Base-by-base conservation (phyloP, 768 basidiomycete species). In the Paxillus ammoniavirescens region DNA sequence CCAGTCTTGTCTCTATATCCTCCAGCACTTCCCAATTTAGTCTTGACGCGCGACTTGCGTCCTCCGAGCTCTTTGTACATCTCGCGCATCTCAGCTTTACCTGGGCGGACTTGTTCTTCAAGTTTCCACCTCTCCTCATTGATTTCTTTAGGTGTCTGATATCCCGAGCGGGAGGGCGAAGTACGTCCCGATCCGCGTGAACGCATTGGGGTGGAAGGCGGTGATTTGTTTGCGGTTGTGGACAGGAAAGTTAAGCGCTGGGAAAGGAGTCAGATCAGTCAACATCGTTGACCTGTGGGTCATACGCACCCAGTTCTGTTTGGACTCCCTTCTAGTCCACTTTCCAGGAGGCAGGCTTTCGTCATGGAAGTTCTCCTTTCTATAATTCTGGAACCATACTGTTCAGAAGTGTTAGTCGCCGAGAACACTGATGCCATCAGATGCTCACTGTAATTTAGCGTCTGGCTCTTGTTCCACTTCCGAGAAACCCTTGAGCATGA, bases 361-460 rank as follows among this genome's bases (percentile, higher is more conserved):
- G 56, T 92, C 89, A 42, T 91, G 86, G 59, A 97, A 91, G 60
- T 88, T 85, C 56, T 93, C 90, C 59, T 87, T 90, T 50, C 94
- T 77, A 67, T 92, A 93, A 59, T 90, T 87, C 59, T 91, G 89
- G 74, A 95, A 97, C 94, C 94, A 97, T 9, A 96, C 94, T 97
- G 12, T 61, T 35, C 35, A 18, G 13, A 26, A 8, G 59, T 60
- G 33, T 28, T 13, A 28, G 4, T 26, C n/a, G 6, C 10, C 1
- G 36, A 37, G 10, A 48, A 31, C 8, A 33, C 8, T 5, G 35
- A 37, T 3, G 9, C 3, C 26, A 2, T 14, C 28, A 4, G 18
- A 1, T 56, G 65, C 77, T 51, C 55, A 91, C 94, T 86, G 66
- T 96, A 95, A 70, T 97, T 97, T 55, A 96, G 68, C 0, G 93